phyloP scores from a whole-genome alignment of 2,329 filamentous ascomycete genomes.

The Leptographium procerum region DNA sequence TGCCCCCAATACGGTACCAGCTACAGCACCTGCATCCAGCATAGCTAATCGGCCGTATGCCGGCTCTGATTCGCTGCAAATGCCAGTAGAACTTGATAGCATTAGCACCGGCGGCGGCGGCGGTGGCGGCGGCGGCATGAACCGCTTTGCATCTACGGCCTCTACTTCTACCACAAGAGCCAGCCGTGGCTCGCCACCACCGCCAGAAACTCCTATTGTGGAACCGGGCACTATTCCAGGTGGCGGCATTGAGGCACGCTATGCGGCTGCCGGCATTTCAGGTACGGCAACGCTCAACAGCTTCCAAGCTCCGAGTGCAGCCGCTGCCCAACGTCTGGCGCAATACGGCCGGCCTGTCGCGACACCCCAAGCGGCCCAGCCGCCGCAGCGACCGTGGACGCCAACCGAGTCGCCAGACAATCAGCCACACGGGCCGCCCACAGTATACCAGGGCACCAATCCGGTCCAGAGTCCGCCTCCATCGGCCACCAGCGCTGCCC shows the following conservation, averaged over 20 bases:
- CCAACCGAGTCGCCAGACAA: conserved; percentile 83
- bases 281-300: conserved; percentile 73
- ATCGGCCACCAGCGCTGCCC: conserved; percentile 30
- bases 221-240: conserved; percentile 59
- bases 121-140: conserved; percentile 29
- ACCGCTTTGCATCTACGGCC: conserved; percentile 65
- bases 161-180: conserved; percentile 90
- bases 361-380: background rate
- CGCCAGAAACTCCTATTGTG: conserved; percentile 80
- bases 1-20: background rate
- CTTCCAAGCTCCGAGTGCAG: conserved; percentile 58
- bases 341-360: conserved; percentile 50
- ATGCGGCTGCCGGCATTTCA: conserved; percentile 82
- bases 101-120: conserved; percentile 10
- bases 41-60: conserved; percentile 1
- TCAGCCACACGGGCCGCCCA: conserved; percentile 79
- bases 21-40: background rate
- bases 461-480: conserved; percentile 54
- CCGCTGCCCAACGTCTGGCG: conserved; percentile 67
- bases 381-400: conserved; percentile 65
- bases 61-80: conserved; percentile 21
- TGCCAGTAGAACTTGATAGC: conserved; percentile 25
- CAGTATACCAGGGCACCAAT: conserved; percentile 78
- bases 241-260: conserved; percentile 80
- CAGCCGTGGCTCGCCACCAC: conserved; percentile 83